Conservation (phyloP, 164 flowering plant genomes). For the Platanus orientalis region DNA sequence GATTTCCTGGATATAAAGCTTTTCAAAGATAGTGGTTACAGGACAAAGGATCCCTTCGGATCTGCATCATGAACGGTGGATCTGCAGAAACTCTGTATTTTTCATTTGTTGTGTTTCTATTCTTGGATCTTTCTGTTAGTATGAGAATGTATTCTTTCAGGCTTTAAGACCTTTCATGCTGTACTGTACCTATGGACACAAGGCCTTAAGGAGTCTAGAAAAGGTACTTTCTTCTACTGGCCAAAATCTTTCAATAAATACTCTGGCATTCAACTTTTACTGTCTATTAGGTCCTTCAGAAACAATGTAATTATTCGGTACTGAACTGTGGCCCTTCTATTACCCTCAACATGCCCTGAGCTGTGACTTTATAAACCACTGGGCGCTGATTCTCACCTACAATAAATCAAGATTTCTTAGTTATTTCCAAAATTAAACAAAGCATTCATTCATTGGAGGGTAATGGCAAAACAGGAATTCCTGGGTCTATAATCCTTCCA, state of each 20-base stretch:
- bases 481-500: too few species aligned
- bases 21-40: too few species aligned
- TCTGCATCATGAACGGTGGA: too few species aligned
- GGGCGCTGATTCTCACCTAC: not conserved
- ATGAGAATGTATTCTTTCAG: conserved; percentile 27
- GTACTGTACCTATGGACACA: conserved; percentile 61
- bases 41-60: too few species aligned
- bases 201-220: conserved; percentile 41
- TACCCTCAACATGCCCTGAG: not conserved
- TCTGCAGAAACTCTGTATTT: too few species aligned
- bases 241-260: not conserved
- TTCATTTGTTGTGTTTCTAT: too few species aligned
- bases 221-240: conserved; percentile 36
- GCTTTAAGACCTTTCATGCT: conserved; percentile 68
- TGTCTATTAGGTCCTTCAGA: not conserved
- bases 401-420: not conserved
- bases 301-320: not conserved
- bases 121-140: conserved; percentile 1
- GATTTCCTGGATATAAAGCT: too few species aligned
- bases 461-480: too few species aligned
- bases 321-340: not conserved
- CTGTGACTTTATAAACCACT: not conserved
- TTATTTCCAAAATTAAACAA: not conserved
- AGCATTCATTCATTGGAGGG: not conserved
- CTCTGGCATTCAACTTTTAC: not conserved